These are phyloP conservation scores for Berberis vulgaris DNA, from an alignment of 164 flowering plant species.

Conservation along the genomic window DNA sequence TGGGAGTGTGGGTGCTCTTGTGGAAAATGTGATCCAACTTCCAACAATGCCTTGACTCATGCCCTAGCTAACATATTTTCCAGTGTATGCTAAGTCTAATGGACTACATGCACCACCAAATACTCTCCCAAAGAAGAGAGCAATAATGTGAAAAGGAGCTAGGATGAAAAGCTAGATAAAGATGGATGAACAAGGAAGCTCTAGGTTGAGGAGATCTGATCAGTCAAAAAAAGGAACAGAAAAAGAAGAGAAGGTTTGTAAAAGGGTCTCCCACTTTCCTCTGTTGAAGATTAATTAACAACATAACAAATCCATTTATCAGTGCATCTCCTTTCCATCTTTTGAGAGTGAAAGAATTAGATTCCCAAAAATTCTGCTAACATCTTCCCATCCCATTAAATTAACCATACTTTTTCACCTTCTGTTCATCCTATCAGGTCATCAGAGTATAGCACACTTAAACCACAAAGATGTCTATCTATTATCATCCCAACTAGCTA, in stretches of 20 bases:
- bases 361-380: slow-evolving; percentile 22
- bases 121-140: no score
- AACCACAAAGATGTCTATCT: no score
- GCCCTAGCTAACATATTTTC: no score
- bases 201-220: background rate
- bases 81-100: no score
- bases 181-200: no score
- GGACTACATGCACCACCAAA: no score
- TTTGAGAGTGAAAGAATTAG: slow-evolving; percentile 35
- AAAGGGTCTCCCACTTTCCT: slow-evolving; percentile 47
- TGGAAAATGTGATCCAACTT: no score
- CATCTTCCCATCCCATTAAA: slow-evolving; percentile 9
- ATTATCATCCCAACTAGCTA: background rate
- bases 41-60: no score
- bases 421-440: background rate
- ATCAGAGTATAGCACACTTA: no score
- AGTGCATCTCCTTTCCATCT: slow-evolving; percentile 30
- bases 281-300: background rate
- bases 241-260: slow-evolving; percentile 16
- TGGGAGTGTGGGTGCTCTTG: no score
- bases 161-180: no score
- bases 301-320: background rate
- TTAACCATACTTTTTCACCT: slow-evolving; percentile 4
- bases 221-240: slow-evolving; percentile 13
- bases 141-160: no score